phyloP scores from a whole-genome alignment of 2,329 filamentous ascomycete genomes.

The Elsinoe arachidis region DNA sequence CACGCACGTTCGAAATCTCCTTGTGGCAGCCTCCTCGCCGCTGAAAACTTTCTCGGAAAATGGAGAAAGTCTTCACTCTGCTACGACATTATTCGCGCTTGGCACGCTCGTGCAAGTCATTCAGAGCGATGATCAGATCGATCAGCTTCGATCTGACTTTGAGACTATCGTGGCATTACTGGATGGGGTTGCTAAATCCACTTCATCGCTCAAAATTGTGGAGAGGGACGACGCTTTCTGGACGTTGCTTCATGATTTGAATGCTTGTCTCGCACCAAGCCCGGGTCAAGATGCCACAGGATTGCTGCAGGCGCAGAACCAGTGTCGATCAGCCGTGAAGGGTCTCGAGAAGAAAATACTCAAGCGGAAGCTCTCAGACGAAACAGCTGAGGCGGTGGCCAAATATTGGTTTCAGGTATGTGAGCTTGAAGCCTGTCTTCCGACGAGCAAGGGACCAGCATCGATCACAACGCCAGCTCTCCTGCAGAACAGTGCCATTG shows the following conservation, averaged over 20 bases:
- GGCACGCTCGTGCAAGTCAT: too few species aligned
- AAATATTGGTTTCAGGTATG: background rate
- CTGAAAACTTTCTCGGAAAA: too few species aligned
- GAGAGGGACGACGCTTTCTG: background rate
- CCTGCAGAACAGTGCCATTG: too few species aligned
- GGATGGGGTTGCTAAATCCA: background rate
- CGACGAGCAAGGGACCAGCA: background rate
- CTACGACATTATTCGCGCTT: too few species aligned
- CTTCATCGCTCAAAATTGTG: background rate
- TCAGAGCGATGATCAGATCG: background rate
- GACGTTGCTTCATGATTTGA: background rate
- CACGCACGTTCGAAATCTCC: background rate
- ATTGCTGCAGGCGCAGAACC: background rate
- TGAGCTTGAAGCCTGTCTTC: background rate
- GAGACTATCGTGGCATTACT: background rate
- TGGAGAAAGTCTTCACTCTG: too few species aligned
- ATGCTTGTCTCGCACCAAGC: background rate
- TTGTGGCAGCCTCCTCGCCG: background rate
- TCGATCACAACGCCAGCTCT: too few species aligned
- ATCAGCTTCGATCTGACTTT: background rate
- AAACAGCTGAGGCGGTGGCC: background rate
- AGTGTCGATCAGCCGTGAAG: background rate
- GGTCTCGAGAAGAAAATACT: background rate
- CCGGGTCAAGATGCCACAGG: background rate
- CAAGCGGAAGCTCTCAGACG: background rate